These are phyloP conservation scores for Retiboletus flavoniger DNA, from an alignment of 1,284 basidiomycete genomes.

Conservation along the genomic window DNA sequence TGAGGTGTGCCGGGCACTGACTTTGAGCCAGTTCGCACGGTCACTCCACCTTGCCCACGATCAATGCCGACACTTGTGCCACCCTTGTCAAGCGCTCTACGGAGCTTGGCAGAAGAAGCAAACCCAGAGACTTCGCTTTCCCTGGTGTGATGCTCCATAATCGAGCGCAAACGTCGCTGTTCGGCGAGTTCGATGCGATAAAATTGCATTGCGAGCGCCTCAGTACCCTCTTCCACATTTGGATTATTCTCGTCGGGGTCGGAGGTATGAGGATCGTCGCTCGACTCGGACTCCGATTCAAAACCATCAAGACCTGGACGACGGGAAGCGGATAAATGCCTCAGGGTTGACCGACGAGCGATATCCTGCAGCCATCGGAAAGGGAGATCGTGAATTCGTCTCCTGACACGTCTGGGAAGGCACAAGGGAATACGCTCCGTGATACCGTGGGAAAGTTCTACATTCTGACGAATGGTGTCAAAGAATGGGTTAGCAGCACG, in stretches of 20 bases:
- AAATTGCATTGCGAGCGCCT: constrained; percentile 86
- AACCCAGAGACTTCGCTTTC: constrained; percentile 37
- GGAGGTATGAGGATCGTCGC: constrained; percentile 36
- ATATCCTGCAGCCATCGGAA: constrained; percentile 80
- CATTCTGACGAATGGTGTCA: constrained; percentile 93
- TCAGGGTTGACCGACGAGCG: constrained; percentile 47
- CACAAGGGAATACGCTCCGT: constrained; percentile 79
- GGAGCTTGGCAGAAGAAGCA: constrained; percentile 5
- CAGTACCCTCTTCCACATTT: constrained; percentile 64
- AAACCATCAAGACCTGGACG: constrained; percentile 70
- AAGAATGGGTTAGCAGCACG: constrained; percentile 76
- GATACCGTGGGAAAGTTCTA: constrained; percentile 84
- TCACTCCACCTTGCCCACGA: constrained; percentile 8
- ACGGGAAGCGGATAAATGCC: constrained; percentile 49
- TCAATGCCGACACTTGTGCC: background rate
- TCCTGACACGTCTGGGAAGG: constrained; percentile 61
- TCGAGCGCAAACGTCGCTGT: constrained; percentile 83
- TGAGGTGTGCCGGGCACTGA: constrained; percentile 28
- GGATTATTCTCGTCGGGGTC: constrained; percentile 38
- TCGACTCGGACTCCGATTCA: constrained; percentile 39
- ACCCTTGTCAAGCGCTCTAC: constrained; percentile 7
- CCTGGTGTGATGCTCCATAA: constrained; percentile 88
- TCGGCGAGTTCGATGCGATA: constrained; percentile 90
- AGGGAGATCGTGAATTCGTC: constrained; percentile 74
- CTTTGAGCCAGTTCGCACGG: constrained; percentile 17